Conservation (phyloP, 225 moss, liverwort and hornwort genomes). For the Physcomitrium patens region DNA sequence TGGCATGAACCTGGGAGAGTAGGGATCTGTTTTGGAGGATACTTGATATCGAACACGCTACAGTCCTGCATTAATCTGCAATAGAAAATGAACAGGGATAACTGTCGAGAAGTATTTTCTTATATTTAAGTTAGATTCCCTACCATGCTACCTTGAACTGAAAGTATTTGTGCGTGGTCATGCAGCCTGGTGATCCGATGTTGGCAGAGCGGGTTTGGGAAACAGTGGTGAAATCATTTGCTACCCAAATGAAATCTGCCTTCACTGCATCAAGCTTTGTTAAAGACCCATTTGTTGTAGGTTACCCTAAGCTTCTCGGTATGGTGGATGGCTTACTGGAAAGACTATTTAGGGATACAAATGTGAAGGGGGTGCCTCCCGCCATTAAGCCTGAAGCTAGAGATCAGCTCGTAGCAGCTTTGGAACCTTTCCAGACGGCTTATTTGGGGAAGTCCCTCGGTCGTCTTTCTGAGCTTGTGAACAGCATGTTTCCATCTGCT, state of each 20-base stretch:
- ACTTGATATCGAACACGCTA: no score
- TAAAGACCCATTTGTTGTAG: constrained; percentile 92
- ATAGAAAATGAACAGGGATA: not conserved
- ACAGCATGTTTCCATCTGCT: constrained; percentile 86
- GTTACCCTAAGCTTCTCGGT: constrained; percentile 92
- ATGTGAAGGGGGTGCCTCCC: constrained; percentile 90
- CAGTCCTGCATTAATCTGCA: not conserved
- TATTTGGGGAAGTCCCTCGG: constrained; percentile 81
- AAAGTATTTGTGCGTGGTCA: constrained; percentile 13
- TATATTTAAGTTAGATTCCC: not conserved
- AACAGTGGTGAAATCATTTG: constrained; percentile 83
- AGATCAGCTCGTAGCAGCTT: constrained; percentile 78
- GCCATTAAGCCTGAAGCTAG: constrained; percentile 84
- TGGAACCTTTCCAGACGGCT: constrained; percentile 96
- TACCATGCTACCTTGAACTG: constrained; percentile 22
- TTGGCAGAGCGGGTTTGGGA: constrained; percentile 98
- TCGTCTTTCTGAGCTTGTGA: constrained; percentile 85
- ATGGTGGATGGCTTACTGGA: constrained; percentile 85
- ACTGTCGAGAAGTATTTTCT: not conserved
- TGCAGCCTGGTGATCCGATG: constrained; percentile 84
- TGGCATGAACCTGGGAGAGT: no score
- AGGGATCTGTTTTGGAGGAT: no score
- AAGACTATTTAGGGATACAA: constrained; percentile 78
- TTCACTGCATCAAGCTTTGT: constrained; percentile 97
- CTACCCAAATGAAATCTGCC: constrained; percentile 94